These are phyloP conservation scores for Nepenthes gracilis DNA, from an alignment of 148 eudicot species.

Conservation along the genomic window DNA sequence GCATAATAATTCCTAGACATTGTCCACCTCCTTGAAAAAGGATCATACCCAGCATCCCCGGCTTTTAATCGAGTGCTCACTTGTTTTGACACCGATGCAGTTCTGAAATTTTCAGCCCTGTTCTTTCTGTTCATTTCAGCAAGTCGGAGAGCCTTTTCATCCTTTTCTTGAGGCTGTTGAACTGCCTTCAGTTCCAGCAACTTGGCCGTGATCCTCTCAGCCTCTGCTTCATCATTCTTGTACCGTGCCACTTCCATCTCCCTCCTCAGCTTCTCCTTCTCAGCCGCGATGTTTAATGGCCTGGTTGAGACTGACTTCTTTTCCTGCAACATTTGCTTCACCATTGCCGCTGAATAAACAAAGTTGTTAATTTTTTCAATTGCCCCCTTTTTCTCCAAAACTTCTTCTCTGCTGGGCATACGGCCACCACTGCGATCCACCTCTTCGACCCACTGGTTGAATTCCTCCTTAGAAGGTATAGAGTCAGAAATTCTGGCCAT, in stretches of 20 bases:
- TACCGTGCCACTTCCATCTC: conserved; percentile 53
- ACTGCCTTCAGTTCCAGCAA: conserved; percentile 59
- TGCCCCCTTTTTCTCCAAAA: conserved; percentile 59
- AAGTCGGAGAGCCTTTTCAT: conserved; percentile 51
- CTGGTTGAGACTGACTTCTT: conserved; percentile 72
- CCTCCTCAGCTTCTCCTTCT: conserved; percentile 68
- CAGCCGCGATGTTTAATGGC: conserved; percentile 83
- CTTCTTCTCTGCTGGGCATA: conserved; percentile 54
- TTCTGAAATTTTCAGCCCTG: conserved; percentile 70
- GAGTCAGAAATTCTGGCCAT: conserved; percentile 91
- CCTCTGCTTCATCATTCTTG: conserved; percentile 45
- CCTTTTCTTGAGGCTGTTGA: conserved; percentile 37
- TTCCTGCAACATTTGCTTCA: conserved; percentile 85
- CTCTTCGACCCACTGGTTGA: conserved; percentile 67
- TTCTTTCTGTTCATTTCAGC: conserved; percentile 83
- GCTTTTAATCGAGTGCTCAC: conserved; percentile 43
- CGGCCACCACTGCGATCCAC: conserved; percentile 66
- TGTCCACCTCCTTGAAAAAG: conserved; percentile 94
- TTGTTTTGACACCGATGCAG: conserved; percentile 50
- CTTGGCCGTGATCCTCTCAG: conserved; percentile 51
- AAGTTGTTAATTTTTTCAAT: conserved; percentile 54
- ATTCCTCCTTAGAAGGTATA: conserved; percentile 63
- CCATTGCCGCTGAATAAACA: conserved; percentile 81
- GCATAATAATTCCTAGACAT: conserved; percentile 70
- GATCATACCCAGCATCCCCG: conserved; percentile 91